Conservation (phyloP, 2,329 filamentous ascomycete species). For the Alternaria burnsii region DNA sequence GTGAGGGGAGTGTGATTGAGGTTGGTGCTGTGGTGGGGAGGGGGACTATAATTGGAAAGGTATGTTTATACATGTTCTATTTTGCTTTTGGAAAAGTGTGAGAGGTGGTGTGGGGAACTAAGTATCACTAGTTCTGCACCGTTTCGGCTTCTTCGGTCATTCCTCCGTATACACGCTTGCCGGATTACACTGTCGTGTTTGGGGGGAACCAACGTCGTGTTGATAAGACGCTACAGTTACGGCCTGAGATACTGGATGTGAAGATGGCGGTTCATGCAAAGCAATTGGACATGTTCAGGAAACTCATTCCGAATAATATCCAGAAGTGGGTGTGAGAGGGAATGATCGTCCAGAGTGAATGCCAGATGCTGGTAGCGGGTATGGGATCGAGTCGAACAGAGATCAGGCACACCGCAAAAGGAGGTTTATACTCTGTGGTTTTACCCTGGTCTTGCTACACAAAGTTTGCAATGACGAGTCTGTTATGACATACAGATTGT, state of each 20-base stretch:
- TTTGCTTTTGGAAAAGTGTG: constrained; percentile 13
- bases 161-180: constrained; percentile 48
- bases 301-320: constrained; percentile 48
- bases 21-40: constrained; percentile 44
- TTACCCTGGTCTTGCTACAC: neutral
- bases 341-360: no score
- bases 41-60: constrained; percentile 53
- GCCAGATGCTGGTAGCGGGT: no score
- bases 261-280: constrained; percentile 44
- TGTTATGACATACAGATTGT: neutral
- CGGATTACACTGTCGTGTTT: constrained; percentile 58
- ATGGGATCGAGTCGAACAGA: no score
- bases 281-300: constrained; percentile 48
- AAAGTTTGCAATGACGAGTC: neutral
- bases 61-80: constrained; percentile 39
- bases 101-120: neutral
- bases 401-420: no score
- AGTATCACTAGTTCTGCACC: constrained; percentile 52
- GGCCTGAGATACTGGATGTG: constrained; percentile 40
- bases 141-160: constrained; percentile 51
- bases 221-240: constrained; percentile 50
- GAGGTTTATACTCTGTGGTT: neutral
- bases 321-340: constrained; percentile 42
- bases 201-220: constrained; percentile 49
- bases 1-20: constrained; percentile 49